These are phyloP conservation scores for Mycotypha africana DNA, from an alignment of 371 early-diverging fungal species.

Conservation along the genomic window DNA sequence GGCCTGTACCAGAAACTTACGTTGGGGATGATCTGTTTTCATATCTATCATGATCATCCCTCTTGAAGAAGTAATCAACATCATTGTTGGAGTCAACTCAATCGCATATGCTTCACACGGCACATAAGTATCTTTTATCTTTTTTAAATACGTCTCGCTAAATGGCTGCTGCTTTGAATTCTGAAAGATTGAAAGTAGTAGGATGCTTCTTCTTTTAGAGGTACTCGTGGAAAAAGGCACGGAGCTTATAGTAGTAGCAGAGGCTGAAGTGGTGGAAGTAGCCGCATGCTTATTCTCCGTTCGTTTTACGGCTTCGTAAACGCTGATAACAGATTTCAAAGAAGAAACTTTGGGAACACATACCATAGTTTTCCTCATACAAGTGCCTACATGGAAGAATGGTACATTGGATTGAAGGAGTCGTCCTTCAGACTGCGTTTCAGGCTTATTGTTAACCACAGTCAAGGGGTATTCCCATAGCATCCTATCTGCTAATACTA, in stretches of 20 bases:
- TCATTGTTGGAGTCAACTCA: slow-evolving; percentile 29
- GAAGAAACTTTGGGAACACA: slow-evolving; percentile 36
- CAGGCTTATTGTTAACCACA: slow-evolving; percentile 29
- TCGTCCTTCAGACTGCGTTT: slow-evolving; percentile 24
- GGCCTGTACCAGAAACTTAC: no score
- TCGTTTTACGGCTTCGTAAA: slow-evolving; percentile 20
- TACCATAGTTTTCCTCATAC: slow-evolving; percentile 27
- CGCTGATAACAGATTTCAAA: slow-evolving; percentile 27
- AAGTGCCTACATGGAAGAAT: slow-evolving; percentile 33
- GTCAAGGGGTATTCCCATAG: slow-evolving; percentile 38
- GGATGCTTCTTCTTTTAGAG: slow-evolving; percentile 2
- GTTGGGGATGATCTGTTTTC: slow-evolving; percentile 36
- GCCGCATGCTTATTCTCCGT: neutral
- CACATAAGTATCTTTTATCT: slow-evolving; percentile 36
- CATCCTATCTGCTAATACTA: slow-evolving; percentile 31
- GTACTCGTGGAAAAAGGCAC: neutral
- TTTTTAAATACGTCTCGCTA: slow-evolving; percentile 26
- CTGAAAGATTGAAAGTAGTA: no score
- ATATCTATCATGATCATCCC: slow-evolving; percentile 42
- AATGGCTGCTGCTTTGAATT: no score
- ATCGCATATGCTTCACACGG: slow-evolving; percentile 40
- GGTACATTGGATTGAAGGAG: slow-evolving; percentile 32
- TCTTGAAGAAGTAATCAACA: slow-evolving; percentile 39
- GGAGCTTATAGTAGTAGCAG: no score
- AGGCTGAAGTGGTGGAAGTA: neutral